phyloP scores from a whole-genome alignment of 176 grass and related monocot genomes.

The Triticum dicoccoides region DNA sequence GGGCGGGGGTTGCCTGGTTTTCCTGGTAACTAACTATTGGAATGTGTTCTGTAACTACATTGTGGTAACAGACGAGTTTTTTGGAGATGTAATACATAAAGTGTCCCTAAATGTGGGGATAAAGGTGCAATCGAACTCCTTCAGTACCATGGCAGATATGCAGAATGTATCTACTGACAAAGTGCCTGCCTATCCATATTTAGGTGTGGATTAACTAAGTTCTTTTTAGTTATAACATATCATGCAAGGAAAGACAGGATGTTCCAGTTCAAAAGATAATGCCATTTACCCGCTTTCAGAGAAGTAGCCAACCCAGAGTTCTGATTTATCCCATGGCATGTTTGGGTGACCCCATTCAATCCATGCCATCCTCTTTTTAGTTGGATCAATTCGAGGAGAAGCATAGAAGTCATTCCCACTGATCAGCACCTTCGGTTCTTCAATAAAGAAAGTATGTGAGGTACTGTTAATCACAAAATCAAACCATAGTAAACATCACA shows the following conservation, averaged over 20 bases:
- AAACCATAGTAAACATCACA: constrained; percentile 25
- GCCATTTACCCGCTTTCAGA: constrained; percentile 65
- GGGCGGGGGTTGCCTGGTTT: background rate
- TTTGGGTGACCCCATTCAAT: constrained; percentile 93
- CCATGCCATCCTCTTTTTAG: constrained; percentile 71
- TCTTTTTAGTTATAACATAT: constrained; percentile 5
- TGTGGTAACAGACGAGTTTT: background rate
- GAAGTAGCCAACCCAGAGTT: constrained; percentile 93
- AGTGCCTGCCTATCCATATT: background rate
- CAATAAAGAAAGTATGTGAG: constrained; percentile 35
- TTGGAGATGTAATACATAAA: background rate
- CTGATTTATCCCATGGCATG: constrained; percentile 96
- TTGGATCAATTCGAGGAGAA: constrained; percentile 86
- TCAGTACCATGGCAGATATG: background rate
- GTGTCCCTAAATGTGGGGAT: background rate
- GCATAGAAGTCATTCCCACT: constrained; percentile 91
- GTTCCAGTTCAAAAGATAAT: constrained; percentile 18
- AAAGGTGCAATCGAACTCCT: background rate
- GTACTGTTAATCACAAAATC: background rate
- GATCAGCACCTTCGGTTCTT: constrained; percentile 84
- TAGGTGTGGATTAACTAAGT: background rate
- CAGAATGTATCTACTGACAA: background rate
- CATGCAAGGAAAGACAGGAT: background rate
- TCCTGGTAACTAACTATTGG: background rate
- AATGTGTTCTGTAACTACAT: background rate